A percentile compares a stretch with the other conserved stretches of the same genome.
phyloP scores from a whole-genome alignment of 208 protist species.

The Acanthamoeba castellanii region DNA sequence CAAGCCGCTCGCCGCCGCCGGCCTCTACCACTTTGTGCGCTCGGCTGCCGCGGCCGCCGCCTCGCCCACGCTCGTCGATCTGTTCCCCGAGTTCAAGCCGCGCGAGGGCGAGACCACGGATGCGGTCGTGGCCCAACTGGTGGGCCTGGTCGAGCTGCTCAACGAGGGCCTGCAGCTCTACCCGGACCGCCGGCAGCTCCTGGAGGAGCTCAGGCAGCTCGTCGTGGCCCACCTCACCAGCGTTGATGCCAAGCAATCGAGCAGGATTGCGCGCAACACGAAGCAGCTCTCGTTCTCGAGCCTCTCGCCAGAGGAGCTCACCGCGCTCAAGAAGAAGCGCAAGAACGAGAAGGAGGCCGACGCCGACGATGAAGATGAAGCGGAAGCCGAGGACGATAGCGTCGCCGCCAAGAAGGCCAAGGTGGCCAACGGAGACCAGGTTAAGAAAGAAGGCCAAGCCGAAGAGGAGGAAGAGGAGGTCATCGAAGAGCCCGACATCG shows the following conservation, averaged over 20 bases:
- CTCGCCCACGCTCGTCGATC: neutral
- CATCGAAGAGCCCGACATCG: constrained; percentile 9
- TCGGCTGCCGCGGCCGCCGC: neutral
- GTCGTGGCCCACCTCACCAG: neutral
- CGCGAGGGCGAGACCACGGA: neutral
- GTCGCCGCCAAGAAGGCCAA: constrained; percentile 16
- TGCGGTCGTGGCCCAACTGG: neutral
- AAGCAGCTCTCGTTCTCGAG: constrained; percentile 17
- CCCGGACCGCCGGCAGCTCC: neutral
- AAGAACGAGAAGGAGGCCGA: neutral
- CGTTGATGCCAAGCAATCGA: neutral
- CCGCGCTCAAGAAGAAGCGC: constrained; percentile 2
- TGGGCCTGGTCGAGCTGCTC: neutral
- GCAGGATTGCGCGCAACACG: neutral
- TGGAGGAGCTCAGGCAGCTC: neutral
- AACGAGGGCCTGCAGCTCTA: constrained; percentile 22
- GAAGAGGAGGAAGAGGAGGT: neutral
- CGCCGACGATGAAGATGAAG: neutral
- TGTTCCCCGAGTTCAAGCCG: neutral
- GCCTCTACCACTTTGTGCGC: neutral
- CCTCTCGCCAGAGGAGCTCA: neutral
- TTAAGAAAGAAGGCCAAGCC: neutral
- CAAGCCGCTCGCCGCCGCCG: neutral
- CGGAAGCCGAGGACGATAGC: neutral
- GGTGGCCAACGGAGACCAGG: neutral